Evolutionary conservation across 176 grass and related monocot genomes (phyloP), one percentile per base, ranked within the genome.

Genomic region (Themeda triandra): DNA sequence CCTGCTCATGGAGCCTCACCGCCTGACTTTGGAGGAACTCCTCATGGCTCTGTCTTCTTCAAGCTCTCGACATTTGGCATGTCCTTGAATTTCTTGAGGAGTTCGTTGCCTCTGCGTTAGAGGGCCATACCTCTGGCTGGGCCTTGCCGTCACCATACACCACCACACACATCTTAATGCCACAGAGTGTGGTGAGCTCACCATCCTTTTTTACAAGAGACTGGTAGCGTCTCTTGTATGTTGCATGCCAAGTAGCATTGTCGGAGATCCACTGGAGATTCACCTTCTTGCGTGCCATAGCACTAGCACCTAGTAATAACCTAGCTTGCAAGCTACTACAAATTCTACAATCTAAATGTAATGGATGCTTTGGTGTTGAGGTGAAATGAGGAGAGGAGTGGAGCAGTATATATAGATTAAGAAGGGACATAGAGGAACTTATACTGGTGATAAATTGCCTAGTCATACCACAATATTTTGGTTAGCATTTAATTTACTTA

Each of bases 201-300:
- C 51, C 19, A 0, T 42, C 78, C 80, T 91, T 93, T 51, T 76
- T 76, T 2, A 82, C 73, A 12, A 63, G 8, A 1, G 19, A 11
- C n/a, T n/a, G n/a, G n/a, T n/a, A n/a, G n/a, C n/a, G n/a, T n/a
- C n/a, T n/a, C n/a, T n/a, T n/a, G n/a, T 51, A 32, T 27, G 82
- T 86, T 2, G 73, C 33, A 1, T 11, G 42, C 0, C 91, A 31
- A 1, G 37, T 80, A 0, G 59, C 18, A 13, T 72, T 51, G 30
- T 91, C 83, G 13, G 66, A 2, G 15, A 93, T 88, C 66, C 65
- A 74, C 8, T 65, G 25, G 3, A 93, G 63, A 2, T 67, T 62
- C 14, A 86, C 74, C 68, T 85, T 91, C 60, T 72, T 83, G 15
- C 77, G 60, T 25, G 73, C 39, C 92, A 93, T 93, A 12, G 37